Conservation (phyloP, 768 basidiomycete species). For the Rhodotorula graminis region DNA sequence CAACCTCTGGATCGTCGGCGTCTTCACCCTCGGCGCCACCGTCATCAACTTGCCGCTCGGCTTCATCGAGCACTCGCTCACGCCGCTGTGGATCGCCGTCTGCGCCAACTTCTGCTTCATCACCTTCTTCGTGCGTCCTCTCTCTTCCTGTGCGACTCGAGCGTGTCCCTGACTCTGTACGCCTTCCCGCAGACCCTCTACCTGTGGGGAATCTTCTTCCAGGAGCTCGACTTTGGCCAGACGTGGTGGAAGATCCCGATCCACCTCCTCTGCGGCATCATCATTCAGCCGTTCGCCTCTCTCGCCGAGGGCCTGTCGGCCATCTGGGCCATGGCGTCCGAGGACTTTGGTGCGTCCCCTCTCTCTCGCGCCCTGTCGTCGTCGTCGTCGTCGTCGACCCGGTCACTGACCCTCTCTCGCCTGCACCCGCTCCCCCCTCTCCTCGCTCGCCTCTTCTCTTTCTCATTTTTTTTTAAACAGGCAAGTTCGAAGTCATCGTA, state of each 20-base stretch:
- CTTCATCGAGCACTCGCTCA: conserved; percentile 44
- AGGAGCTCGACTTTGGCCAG: conserved; percentile 43
- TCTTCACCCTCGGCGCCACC: conserved; percentile 44
- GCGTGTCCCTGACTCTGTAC: too few relatives aligned
- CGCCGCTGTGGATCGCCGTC: conserved; percentile 45
- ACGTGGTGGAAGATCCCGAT: conserved; percentile 42
- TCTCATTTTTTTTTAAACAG: background rate
- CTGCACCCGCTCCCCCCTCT: background rate
- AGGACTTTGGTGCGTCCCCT: conserved; percentile 5
- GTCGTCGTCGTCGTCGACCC: background rate
- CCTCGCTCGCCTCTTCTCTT: background rate
- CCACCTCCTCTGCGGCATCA: conserved; percentile 40
- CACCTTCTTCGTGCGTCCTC: conserved; percentile 39
- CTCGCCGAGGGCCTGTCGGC: conserved; percentile 44
- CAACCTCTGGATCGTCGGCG: conserved; percentile 44
- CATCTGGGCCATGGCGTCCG: conserved; percentile 44
- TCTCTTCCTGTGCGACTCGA: background rate
- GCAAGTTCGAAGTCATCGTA: conserved; percentile 31
- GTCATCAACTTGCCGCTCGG: conserved; percentile 45
- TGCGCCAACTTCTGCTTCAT: conserved; percentile 46
- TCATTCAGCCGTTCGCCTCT: conserved; percentile 45
- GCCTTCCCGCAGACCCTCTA: conserved; percentile 43
- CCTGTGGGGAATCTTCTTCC: conserved; percentile 44
- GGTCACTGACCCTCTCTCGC: too few relatives aligned
- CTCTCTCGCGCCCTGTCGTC: too few relatives aligned